Conservation (phyloP, 768 basidiomycete species). For the Erythrobasidium yunnanense region DNA sequence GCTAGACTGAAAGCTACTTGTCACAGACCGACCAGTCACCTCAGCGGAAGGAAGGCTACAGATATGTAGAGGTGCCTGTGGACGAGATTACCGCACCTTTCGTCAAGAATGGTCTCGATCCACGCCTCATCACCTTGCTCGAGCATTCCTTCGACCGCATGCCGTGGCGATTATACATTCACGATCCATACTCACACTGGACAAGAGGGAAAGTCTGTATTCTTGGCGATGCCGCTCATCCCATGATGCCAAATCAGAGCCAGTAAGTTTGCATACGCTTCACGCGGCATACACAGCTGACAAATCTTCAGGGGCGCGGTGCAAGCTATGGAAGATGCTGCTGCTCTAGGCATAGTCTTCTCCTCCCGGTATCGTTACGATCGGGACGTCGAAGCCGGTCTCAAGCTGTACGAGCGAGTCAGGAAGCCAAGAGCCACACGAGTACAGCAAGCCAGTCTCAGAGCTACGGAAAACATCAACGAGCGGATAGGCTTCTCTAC, state of each 20-base stretch:
- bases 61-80: slow-evolving; percentile 26
- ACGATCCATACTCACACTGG: slow-evolving; percentile 33
- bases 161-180: slow-evolving; percentile 37
- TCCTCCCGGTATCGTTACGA: slow-evolving; percentile 39
- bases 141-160: slow-evolving; percentile 37
- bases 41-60: slow-evolving; percentile 35
- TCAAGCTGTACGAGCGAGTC: slow-evolving; percentile 34
- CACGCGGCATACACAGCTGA: no score
- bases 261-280: no score
- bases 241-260: slow-evolving; percentile 51
- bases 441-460: slow-evolving; percentile 28
- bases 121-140: slow-evolving; percentile 29
- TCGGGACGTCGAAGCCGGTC: slow-evolving; percentile 29
- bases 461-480: slow-evolving; percentile 36
- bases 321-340: slow-evolving; percentile 55
- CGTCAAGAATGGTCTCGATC: slow-evolving; percentile 31
- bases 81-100: slow-evolving; percentile 30
- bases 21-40: slow-evolving; percentile 30
- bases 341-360: slow-evolving; percentile 54
- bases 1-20: no score
- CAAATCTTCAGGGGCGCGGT: no score
- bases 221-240: slow-evolving; percentile 57
- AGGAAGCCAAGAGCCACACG: slow-evolving; percentile 35
- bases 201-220: slow-evolving; percentile 46
- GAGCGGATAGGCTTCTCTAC: slow-evolving; percentile 37